Evolutionary conservation across 2,329 filamentous ascomycete genomes (phyloP), one percentile per base, ranked within the genome.

Genomic region (Penicillium nordicum): DNA sequence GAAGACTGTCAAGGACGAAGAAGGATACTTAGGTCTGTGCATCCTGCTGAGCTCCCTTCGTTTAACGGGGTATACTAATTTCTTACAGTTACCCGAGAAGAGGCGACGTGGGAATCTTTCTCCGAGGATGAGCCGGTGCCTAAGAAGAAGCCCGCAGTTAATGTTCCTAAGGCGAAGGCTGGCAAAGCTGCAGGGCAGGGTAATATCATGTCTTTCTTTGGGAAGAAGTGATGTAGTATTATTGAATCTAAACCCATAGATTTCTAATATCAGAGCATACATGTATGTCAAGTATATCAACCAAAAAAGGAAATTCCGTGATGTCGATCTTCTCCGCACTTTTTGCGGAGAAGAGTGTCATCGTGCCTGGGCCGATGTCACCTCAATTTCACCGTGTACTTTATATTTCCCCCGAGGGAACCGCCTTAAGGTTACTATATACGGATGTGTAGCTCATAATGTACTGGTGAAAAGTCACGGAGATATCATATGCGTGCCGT

Each of bases 191-290:
- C 46, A 7, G 71, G 70, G n/a, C 73, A 74, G 59, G 91, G 92
- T 3, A 96, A 81, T 70, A 96, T 96, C 69, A 96, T 92, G 88
- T 91, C 88, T 1, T 96, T 96, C 76, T 96, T 96, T 73, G 82
- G 83, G 41, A 96, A 95, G 79, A 94, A 92, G 68, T 89, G 69
- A 58, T 40, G 16, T 25, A 29, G 21, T 6, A 27, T 21, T 18
- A 41, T 32, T 44, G 37, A 50, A 18, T 16, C 11, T 29, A 27
- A 27, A 36, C 36, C 5, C 38, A 16, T n/a, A 18, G 27, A 44
- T 44, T 27, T 27, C 11, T 34, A 51, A 51, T 44, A 27, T 4
- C 27, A 43, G 10, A 45, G 4, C 30, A 27, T 21, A 30, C 25
- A 27, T 8, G 25, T 11, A 34, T 29, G 4, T 42, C 29, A 14